phyloP scores from a whole-genome alignment of 305 asterid genomes.

The Fraxinus floribunda region DNA sequence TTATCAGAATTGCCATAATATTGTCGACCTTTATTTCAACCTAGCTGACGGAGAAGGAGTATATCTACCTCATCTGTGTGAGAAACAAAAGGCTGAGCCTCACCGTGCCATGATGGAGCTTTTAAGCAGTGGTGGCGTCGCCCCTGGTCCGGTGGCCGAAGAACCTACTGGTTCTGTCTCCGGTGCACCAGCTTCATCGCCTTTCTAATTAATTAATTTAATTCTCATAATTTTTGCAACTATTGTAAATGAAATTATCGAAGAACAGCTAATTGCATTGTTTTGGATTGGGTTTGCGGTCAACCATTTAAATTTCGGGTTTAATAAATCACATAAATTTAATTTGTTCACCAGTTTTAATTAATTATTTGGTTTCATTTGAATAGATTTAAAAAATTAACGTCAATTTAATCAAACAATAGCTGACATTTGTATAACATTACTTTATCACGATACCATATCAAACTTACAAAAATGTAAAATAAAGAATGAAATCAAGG shows the following conservation, averaged over 20 bases:
- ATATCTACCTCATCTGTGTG: slow-evolving; percentile 53
- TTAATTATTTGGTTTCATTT: background rate
- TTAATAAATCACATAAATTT: background rate
- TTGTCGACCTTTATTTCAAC: slow-evolving; percentile 66
- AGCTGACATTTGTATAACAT: background rate
- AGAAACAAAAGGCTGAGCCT: slow-evolving; percentile 44
- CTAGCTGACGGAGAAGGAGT: slow-evolving; percentile 82
- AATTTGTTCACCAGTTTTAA: background rate
- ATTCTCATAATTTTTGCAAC: background rate
- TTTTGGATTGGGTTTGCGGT: background rate
- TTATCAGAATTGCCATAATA: slow-evolving; percentile 61
- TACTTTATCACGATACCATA: background rate
- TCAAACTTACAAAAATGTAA: background rate
- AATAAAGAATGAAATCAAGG: background rate
- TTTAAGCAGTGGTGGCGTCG: slow-evolving; percentile 47
- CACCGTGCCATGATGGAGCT: slow-evolving; percentile 57
- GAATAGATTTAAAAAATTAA: too few relatives aligned
- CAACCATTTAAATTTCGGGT: background rate
- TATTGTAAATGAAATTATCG: background rate
- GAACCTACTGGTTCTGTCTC: slow-evolving; percentile 10
- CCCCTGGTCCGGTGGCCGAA: slow-evolving; percentile 27
- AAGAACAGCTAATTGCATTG: background rate
- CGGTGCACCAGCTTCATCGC: background rate
- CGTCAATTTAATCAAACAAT: background rate
- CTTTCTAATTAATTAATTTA: background rate